Evolutionary conservation across 225 moss, liverwort and hornwort genomes (phyloP).

Genomic region (Physcomitrellopsis africana): DNA sequence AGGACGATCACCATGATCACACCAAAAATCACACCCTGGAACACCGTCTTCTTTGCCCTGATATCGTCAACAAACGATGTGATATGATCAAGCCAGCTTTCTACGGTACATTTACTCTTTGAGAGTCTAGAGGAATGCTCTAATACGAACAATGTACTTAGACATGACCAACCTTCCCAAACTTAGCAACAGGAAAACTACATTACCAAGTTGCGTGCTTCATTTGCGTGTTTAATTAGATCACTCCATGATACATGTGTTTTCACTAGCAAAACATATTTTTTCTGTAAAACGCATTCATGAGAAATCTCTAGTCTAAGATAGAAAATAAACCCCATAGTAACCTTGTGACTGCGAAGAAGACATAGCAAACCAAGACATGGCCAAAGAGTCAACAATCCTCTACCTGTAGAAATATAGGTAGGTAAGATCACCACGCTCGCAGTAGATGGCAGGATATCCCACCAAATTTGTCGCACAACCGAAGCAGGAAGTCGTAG

Average conservation of each 20-base stretch:
- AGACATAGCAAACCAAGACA: neutral
- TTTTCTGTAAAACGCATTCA: neutral
- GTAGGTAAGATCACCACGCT: neutral
- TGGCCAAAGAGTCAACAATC: neutral
- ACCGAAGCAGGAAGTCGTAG: neutral
- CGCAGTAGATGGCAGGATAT: conserved; percentile 6
- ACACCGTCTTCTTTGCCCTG: neutral
- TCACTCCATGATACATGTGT: too few species aligned
- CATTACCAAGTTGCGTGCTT: too few species aligned
- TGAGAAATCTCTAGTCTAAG: neutral
- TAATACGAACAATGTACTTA: neutral
- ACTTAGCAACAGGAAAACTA: neutral
- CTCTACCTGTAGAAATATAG: neutral
- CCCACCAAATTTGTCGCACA: conserved; percentile 1
- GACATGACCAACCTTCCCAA: neutral
- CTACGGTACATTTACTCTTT: neutral
- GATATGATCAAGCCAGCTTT: neutral
- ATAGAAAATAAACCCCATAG: neutral
- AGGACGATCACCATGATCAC: conserved; percentile 12
- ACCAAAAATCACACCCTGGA: neutral
- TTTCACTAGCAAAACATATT: neutral
- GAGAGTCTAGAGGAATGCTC: neutral
- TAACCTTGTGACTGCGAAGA: neutral
- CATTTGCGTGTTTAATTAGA: too few species aligned
- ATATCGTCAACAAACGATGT: neutral